Percentiles rank a stretch among this genome's conserved stretches.
Evolutionary conservation across 345 rosid species (phyloP).

Genomic region (Citrus hindsii): DNA sequence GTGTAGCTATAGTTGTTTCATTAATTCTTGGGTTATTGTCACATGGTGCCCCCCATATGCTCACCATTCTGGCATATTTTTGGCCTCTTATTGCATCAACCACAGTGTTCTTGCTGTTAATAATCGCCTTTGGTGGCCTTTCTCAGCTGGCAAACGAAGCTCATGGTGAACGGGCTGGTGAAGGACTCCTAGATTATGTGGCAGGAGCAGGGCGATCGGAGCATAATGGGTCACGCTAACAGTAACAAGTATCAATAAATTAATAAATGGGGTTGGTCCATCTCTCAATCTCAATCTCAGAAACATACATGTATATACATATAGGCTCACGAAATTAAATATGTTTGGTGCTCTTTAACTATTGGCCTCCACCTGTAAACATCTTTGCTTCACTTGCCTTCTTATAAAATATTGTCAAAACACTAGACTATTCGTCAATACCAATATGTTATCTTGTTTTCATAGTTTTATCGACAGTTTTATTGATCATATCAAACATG

Average conservation of each 20-base stretch:
- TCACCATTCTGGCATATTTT: conserved; percentile 57
- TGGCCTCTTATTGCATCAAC: conserved; percentile 95
- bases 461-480: background rate
- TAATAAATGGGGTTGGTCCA: background rate
- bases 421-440: background rate
- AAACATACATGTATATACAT: too few species aligned
- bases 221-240: conserved; percentile 10
- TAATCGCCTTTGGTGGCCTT: conserved; percentile 61
- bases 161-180: conserved; percentile 43
- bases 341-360: background rate
- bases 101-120: conserved; percentile 48
- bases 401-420: background rate
- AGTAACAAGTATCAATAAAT: conserved; percentile 11
- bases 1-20: conserved; percentile 28
- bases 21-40: conserved; percentile 28
- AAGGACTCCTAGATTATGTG: conserved; percentile 66
- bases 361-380: background rate
- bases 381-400: background rate
- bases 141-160: conserved; percentile 38
- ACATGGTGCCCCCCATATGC: conserved; percentile 57
- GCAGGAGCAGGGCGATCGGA: conserved; percentile 52
- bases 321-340: too few species aligned
- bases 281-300: background rate
- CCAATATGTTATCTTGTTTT: too few species aligned
- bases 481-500: background rate